phyloP scores from a whole-genome alignment of 495 filamentous ascomycete species.

The Aspergillus avenaceus region DNA sequence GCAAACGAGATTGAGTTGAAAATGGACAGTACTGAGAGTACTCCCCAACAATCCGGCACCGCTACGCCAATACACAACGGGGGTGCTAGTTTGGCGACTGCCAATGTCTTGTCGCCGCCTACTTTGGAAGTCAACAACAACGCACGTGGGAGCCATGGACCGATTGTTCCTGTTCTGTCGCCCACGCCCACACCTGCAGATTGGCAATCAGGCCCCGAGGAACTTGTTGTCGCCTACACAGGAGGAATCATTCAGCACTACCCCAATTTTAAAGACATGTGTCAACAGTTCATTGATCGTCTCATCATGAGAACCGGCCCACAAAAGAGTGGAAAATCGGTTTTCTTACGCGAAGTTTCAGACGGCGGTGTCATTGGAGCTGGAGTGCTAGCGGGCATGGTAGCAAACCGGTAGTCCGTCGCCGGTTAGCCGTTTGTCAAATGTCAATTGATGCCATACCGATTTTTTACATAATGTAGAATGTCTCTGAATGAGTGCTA shows the following conservation, averaged over 20 bases:
- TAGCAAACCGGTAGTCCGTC: slow-evolving; percentile 23
- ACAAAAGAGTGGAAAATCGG: slow-evolving; percentile 49
- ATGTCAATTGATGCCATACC: slow-evolving; percentile 8
- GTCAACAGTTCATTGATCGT: slow-evolving; percentile 62
- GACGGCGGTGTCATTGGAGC: slow-evolving; percentile 76
- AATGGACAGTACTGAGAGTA: slow-evolving; percentile 38
- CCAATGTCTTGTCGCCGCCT: slow-evolving; percentile 2
- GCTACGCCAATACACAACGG: slow-evolving; percentile 29
- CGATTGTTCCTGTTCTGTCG: slow-evolving; percentile 43
- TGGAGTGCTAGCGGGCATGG: slow-evolving; percentile 66
- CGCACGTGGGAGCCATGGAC: slow-evolving; percentile 21
- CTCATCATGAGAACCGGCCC: slow-evolving; percentile 56
- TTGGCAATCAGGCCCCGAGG: slow-evolving; percentile 50
- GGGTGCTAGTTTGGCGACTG: slow-evolving; percentile 8
- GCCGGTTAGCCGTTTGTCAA: not conserved
- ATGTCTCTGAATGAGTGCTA: not conserved
- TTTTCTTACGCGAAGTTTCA: slow-evolving; percentile 64
- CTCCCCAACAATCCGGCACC: slow-evolving; percentile 25
- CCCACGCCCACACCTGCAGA: slow-evolving; percentile 32
- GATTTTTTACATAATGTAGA: slow-evolving; percentile 2
- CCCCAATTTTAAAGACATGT: slow-evolving; percentile 65
- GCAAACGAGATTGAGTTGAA: slow-evolving; percentile 59
- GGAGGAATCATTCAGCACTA: slow-evolving; percentile 77
- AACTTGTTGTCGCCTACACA: slow-evolving; percentile 72
- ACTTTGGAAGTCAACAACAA: slow-evolving; percentile 2